Conservation (phyloP, 2,329 filamentous ascomycete genomes). For the Fusarium haematococcum region DNA sequence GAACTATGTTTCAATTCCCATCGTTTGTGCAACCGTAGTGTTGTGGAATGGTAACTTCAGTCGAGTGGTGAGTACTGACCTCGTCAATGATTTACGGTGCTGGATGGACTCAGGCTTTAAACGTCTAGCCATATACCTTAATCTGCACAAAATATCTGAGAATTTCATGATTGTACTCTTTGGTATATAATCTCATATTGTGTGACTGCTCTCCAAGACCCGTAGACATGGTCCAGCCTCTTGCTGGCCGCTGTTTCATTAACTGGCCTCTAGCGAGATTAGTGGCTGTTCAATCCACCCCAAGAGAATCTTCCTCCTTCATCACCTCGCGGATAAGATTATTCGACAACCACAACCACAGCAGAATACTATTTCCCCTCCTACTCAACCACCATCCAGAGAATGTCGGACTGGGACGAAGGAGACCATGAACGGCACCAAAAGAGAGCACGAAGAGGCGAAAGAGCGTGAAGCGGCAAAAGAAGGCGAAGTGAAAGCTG, state of each 20-base stretch:
- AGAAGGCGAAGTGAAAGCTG: neutral
- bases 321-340: neutral
- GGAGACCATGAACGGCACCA: neutral
- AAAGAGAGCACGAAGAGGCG: neutral
- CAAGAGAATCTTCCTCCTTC: neutral
- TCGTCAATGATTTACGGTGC: neutral
- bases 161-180: neutral
- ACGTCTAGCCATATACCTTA: neutral
- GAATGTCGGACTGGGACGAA: neutral
- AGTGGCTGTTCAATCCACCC: neutral
- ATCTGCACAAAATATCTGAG: neutral
- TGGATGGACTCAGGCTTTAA: neutral
- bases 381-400: neutral
- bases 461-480: neutral
- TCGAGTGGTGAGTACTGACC: neutral
- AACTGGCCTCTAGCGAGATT: neutral
- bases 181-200: neutral
- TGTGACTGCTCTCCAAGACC: neutral
- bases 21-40: rapidly evolving
- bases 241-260: neutral
- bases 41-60: neutral
- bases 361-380: neutral
- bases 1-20: rapidly evolving
- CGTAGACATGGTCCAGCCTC: neutral
- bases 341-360: neutral